Percentiles rank a stretch among this genome's conserved stretches.
These are phyloP conservation scores for Antrodiella citrinella DNA, from an alignment of 768 basidiomycete genomes.

Conservation along the genomic window DNA sequence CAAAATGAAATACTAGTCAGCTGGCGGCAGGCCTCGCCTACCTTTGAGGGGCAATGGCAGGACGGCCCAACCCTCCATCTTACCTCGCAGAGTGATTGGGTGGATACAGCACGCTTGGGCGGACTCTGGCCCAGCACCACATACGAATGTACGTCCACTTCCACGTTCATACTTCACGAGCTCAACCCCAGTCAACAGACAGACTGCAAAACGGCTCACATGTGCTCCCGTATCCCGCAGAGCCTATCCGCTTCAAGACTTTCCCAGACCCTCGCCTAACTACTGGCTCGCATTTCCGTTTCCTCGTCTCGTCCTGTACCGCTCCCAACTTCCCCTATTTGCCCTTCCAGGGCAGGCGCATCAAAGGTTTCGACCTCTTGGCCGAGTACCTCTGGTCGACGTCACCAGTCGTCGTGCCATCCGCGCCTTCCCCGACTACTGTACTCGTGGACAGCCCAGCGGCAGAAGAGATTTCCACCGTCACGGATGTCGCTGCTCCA, in stretches of 20 bases:
- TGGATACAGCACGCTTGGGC: conserved; percentile 40
- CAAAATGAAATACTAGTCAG: conserved; percentile 30
- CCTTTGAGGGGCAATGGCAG: conserved; percentile 36
- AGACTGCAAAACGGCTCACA: conserved; percentile 35
- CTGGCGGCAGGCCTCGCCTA: conserved; percentile 30
- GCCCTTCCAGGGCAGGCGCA: conserved; percentile 41
- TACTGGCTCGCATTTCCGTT: conserved; percentile 52
- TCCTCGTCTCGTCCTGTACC: conserved; percentile 59
- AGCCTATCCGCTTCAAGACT: conserved; percentile 57
- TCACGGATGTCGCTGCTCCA: neutral
- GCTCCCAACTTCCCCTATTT: conserved; percentile 69
- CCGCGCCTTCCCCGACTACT: conserved; percentile 1
- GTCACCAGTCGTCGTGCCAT: conserved; percentile 4
- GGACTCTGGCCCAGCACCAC: conserved; percentile 61
- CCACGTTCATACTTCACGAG: conserved; percentile 3
- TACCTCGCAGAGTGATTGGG: conserved; percentile 45
- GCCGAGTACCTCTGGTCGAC: conserved; percentile 38
- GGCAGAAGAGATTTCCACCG: neutral
- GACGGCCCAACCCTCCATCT: conserved; percentile 45
- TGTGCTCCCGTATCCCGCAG: conserved; percentile 39
- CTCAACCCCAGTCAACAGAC: conserved; percentile 25
- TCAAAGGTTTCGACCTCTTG: conserved; percentile 60
- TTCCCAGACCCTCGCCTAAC: conserved; percentile 63
- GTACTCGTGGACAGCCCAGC: conserved; percentile 3
- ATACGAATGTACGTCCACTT: conserved; percentile 56